Conservation (phyloP, 2,329 filamentous ascomycete species). For the Trichoderma brevicompactum region DNA sequence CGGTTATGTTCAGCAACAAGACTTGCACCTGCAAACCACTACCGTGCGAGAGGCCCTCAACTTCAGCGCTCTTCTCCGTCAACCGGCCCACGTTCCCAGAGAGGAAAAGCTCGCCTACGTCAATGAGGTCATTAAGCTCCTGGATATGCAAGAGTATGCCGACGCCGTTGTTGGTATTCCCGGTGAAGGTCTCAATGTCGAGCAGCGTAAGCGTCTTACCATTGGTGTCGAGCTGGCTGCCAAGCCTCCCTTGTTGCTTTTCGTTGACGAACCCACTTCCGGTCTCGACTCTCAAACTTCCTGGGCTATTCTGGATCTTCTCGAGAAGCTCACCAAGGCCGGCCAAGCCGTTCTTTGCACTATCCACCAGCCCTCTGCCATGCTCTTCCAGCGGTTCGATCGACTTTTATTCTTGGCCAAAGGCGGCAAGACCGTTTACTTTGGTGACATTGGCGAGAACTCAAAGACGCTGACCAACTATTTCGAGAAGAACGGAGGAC, state of each 20-base stretch:
- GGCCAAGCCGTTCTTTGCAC: constrained; percentile 96
- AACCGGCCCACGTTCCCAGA: constrained; percentile 72
- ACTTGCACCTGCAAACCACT: constrained; percentile 81
- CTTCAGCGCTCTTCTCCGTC: constrained; percentile 84
- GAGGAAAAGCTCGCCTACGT: constrained; percentile 86
- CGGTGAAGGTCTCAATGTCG: constrained; percentile 79
- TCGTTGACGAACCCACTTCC: constrained; percentile 93
- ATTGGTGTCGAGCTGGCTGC: constrained; percentile 96
- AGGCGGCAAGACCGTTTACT: constrained; percentile 80
- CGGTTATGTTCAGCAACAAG: constrained; percentile 90
- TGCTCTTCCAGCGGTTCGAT: constrained; percentile 91
- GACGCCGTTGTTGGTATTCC: constrained; percentile 90
- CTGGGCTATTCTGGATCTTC: constrained; percentile 85
- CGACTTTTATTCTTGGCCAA: constrained; percentile 76
- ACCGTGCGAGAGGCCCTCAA: constrained; percentile 87
- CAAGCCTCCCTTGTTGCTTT: constrained; percentile 85
- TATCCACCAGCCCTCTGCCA: constrained; percentile 95
- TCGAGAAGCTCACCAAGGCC: constrained; percentile 86
- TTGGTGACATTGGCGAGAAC: constrained; percentile 76
- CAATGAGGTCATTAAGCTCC: constrained; percentile 84
- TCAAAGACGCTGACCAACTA: constrained; percentile 71
- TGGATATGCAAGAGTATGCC: constrained; percentile 89
- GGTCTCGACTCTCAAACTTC: constrained; percentile 92
- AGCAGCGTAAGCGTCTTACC: constrained; percentile 76
- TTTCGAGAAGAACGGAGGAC: constrained; percentile 74